Percentiles rank a stretch among this genome's conserved stretches.
Evolutionary conservation across 2,329 filamentous ascomycete species (phyloP).

Genomic region (Coleophoma crateriformis): DNA sequence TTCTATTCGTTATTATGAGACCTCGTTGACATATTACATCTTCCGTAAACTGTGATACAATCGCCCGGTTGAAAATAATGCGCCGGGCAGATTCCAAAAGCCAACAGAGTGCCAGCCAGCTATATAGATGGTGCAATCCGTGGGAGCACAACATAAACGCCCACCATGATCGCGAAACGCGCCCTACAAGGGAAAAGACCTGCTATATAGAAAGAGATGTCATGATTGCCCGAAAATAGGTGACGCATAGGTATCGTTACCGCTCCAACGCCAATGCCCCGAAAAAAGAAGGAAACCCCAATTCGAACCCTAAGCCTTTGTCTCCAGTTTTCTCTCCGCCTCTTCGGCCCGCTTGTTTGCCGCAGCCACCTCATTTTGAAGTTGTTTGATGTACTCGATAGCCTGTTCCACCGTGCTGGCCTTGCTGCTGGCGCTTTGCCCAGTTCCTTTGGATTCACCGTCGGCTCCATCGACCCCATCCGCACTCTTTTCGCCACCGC

Average conservation of each 20-base stretch:
- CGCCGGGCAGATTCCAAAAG: no score
- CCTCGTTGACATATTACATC: no score
- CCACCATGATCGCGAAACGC: no score
- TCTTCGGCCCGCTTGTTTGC: slow-evolving; percentile 52
- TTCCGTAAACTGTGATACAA: no score
- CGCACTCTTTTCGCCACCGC: slow-evolving; percentile 27
- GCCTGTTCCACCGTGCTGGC: slow-evolving; percentile 96
- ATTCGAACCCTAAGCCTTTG: slow-evolving; percentile 1
- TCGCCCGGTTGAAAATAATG: no score
- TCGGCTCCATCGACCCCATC: slow-evolving; percentile 42
- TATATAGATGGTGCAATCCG: no score
- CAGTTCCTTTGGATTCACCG: slow-evolving; percentile 30
- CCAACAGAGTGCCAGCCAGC: no score
- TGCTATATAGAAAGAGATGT: no score
- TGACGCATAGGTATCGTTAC: background rate
- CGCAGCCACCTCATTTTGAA: slow-evolving; percentile 68
- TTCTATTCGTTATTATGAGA: no score
- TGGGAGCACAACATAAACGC: no score
- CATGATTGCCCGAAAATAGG: no score
- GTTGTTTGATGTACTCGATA: slow-evolving; percentile 86
- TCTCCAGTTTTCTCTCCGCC: slow-evolving; percentile 19
- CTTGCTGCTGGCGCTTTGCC: slow-evolving; percentile 71
- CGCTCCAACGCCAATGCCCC: background rate
- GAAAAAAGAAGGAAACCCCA: background rate
- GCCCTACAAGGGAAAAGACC: no score